These are phyloP conservation scores for Scleroderma citrinum DNA, from an alignment of 768 basidiomycete species.

Conservation along the genomic window DNA sequence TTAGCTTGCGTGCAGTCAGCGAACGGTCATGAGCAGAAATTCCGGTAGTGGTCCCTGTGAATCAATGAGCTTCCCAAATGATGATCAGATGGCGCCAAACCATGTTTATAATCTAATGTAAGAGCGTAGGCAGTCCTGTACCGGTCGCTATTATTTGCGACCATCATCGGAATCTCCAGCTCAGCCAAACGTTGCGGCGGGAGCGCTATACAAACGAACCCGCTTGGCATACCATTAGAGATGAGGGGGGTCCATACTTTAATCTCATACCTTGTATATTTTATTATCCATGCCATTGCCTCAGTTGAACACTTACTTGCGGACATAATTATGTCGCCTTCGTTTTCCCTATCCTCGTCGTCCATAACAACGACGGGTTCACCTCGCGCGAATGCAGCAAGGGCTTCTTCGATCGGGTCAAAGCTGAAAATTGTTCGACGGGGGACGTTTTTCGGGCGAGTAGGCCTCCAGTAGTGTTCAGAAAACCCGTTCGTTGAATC, in stretches of 20 bases:
- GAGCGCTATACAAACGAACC: slow-evolving; percentile 88
- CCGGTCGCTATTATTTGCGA: slow-evolving; percentile 81
- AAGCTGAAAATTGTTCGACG: slow-evolving; percentile 50
- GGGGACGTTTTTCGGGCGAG: slow-evolving; percentile 14
- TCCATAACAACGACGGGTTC: slow-evolving; percentile 98
- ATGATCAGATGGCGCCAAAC: no score
- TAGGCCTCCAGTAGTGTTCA: slow-evolving; percentile 14
- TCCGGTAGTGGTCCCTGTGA: slow-evolving; percentile 82
- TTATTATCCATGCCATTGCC: slow-evolving; percentile 99
- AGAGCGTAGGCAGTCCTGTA: slow-evolving; percentile 94
- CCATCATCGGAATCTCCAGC: slow-evolving; percentile 90
- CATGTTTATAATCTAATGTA: slow-evolving; percentile 90
- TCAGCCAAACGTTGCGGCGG: slow-evolving; percentile 68
- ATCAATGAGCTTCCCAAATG: no score
- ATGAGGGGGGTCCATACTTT: not conserved
- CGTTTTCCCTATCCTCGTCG: slow-evolving; percentile 93
- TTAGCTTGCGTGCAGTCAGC: slow-evolving; percentile 79
- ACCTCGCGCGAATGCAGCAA: slow-evolving; percentile 69
- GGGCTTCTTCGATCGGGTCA: slow-evolving; percentile 74
- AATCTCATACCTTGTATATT: slow-evolving; percentile 75
- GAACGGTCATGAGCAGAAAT: slow-evolving; percentile 96
- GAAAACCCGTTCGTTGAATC: not conserved
- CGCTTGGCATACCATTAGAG: slow-evolving; percentile 44
- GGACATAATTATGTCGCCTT: slow-evolving; percentile 92
- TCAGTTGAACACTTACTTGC: slow-evolving; percentile 82